Base-by-base conservation (phyloP, 2,329 filamentous ascomycete species). In the Ophioceras dolichostomum region DNA sequence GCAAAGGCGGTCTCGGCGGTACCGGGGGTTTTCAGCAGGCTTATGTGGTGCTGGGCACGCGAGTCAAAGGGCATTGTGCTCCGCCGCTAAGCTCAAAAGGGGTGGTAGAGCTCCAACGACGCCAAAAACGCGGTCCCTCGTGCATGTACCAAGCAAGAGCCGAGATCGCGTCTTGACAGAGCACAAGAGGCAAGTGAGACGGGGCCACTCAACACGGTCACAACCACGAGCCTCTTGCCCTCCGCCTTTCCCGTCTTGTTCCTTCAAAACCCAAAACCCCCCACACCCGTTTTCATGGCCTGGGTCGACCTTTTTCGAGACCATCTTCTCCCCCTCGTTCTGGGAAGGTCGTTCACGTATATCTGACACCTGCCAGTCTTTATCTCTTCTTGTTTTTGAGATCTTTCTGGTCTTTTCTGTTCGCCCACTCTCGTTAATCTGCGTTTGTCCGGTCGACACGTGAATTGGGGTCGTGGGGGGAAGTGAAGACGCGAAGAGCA, bases 231-330 rank as follows among this genome's bases (percentile, higher is more conserved):
- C 17, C 17, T 19, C 19, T 13, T 33, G n/a, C 31, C 29, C 19
- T 12, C 13, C 19, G 29, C 19, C 17, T 17, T 12, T 36, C 14
- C 18, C 34, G 34, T 36, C 22, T 17, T 20, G 28, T 27, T 26
- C 33, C 35, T 32, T 37, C 26, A 37, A 37, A 37, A 22, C 18
- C 16, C 35, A 37, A 37, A 24, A 20, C 27, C 29, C 28, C 35
- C 35, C 35, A 37, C 35, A 31, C 35, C 20, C 28, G 17, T 24
- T 24, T 18, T 17, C n/a, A n/a, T 24, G 35, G 28, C 35, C 35
- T 7, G 31, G 31, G 31, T 22, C 31, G 19, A n/a, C 31, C 16
- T 32, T 31, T 32, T 17, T 17, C 16, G 35, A 30, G 35, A 20
- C 35, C 35, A 32, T 37, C 10, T 27, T 20, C 22, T 31, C 8